phyloP scores from a whole-genome alignment of 2,329 filamentous ascomycete species.

The Chaetothyriales sp. region DNA sequence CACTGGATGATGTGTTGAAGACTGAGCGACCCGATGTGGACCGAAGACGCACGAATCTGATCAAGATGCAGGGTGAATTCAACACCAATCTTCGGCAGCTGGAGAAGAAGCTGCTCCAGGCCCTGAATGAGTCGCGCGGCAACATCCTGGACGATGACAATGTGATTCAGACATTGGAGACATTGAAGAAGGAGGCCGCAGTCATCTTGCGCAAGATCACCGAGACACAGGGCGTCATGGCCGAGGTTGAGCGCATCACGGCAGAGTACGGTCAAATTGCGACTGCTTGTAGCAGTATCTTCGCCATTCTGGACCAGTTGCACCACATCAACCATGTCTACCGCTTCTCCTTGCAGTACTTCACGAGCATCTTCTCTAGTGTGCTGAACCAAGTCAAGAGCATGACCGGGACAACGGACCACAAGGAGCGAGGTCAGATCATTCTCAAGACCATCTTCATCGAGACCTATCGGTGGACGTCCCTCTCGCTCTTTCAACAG shows the following conservation, averaged over 20 bases:
- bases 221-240: slow-evolving; percentile 95
- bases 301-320: slow-evolving; percentile 88
- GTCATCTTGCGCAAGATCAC: slow-evolving; percentile 94
- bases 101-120: slow-evolving; percentile 84
- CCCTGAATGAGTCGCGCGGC: slow-evolving; percentile 89
- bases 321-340: slow-evolving; percentile 99
- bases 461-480: slow-evolving; percentile 84
- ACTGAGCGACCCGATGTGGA: slow-evolving; percentile 95
- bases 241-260: slow-evolving; percentile 91
- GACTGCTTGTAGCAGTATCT: slow-evolving; percentile 88
- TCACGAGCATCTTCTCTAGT: slow-evolving; percentile 90
- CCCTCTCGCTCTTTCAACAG: slow-evolving; percentile 78
- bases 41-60: slow-evolving; percentile 86
- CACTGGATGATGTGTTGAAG: slow-evolving; percentile 91
- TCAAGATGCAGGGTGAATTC: slow-evolving; percentile 98
- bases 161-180: slow-evolving; percentile 94
- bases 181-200: slow-evolving; percentile 89
- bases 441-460: slow-evolving; percentile 88
- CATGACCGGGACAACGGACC: slow-evolving; percentile 53
- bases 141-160: slow-evolving; percentile 98
- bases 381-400: slow-evolving; percentile 71
- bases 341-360: slow-evolving; percentile 97
- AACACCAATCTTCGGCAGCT: slow-evolving; percentile 93
- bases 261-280: slow-evolving; percentile 88
- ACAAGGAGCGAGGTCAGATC: slow-evolving; percentile 67